Evolutionary conservation across 495 filamentous ascomycete species (phyloP).

Genomic region (Penicillium argentinense): DNA sequence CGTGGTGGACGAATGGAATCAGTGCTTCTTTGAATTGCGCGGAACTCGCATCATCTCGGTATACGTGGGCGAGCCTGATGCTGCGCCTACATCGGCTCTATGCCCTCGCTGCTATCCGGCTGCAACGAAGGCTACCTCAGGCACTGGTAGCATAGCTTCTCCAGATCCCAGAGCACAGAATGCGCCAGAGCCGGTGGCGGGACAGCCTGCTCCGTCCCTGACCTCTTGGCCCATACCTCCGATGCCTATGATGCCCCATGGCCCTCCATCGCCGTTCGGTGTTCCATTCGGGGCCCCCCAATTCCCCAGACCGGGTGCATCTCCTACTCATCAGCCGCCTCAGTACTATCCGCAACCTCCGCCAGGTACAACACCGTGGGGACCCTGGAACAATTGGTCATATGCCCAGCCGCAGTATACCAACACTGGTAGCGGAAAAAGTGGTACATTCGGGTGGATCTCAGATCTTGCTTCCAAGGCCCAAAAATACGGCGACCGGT

Average conservation of each 20-base stretch:
- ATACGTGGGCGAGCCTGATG: conserved; percentile 40
- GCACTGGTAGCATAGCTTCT: conserved; percentile 5
- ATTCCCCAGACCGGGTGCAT: conserved; percentile 11
- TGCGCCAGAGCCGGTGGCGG: conserved; percentile 14
- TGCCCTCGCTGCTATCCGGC: conserved; percentile 48
- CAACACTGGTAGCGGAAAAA: conserved; percentile 22
- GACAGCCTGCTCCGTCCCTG: conserved; percentile 16
- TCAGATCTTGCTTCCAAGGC: conserved; percentile 37
- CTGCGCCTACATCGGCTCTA: conserved; percentile 40
- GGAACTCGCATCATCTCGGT: conserved; percentile 36
- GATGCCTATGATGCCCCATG: conserved; percentile 10
- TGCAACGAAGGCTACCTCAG: conserved; percentile 35
- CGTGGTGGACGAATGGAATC: conserved; percentile 53
- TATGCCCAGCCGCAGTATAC: conserved; percentile 28
- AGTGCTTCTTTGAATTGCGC: conserved; percentile 49
- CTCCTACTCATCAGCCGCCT: conserved; percentile 28
- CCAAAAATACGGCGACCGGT: conserved; percentile 46
- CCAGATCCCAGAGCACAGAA: conserved; percentile 13
- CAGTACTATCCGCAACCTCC: conserved; percentile 26
- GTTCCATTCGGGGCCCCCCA: conserved; percentile 12
- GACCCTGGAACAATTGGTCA: conserved; percentile 34
- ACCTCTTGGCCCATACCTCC: conserved; percentile 17
- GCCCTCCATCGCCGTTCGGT: conserved; percentile 18
- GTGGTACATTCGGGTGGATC: conserved; percentile 38
- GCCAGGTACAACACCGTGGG: conserved; percentile 20